phyloP scores from a whole-genome alignment of 139 green algal genomes.

The Chlorella sp. region DNA sequence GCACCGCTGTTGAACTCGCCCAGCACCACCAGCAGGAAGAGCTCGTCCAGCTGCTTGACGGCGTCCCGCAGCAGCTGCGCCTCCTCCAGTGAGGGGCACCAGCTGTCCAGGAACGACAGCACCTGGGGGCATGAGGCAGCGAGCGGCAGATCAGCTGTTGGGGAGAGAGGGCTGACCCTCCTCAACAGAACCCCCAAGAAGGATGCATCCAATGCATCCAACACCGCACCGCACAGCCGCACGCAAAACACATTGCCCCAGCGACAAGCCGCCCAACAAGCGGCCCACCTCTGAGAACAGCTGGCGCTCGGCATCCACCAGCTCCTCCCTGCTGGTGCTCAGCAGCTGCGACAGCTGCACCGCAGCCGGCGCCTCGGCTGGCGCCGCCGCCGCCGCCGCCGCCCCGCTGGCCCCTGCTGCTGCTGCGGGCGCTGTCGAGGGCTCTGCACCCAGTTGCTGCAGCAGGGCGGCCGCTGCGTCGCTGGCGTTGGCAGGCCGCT shows the following conservation, averaged over 20 bases:
- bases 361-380: constrained; percentile 18
- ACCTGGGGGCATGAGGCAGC: too few species aligned
- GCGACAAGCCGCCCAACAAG: neutral
- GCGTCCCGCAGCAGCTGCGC: constrained; percentile 67
- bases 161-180: too few species aligned
- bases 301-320: constrained; percentile 65
- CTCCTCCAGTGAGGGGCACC: constrained; percentile 63
- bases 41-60: constrained; percentile 87
- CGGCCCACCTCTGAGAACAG: constrained; percentile 48
- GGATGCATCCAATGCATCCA: too few species aligned
- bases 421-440: neutral
- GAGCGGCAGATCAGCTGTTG: too few species aligned
- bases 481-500: neutral
- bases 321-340: constrained; percentile 41
- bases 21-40: constrained; percentile 97
- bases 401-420: constrained; percentile 3
- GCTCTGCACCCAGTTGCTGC: constrained; percentile 14
- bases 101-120: constrained; percentile 42
- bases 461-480: constrained; percentile 5
- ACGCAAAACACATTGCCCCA: too few species aligned
- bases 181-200: too few species aligned
- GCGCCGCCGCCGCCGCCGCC: constrained; percentile 7
- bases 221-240: too few species aligned
- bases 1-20: constrained; percentile 94
- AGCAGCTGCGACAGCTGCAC: constrained; percentile 50